phyloP scores from a whole-genome alignment of 2,329 filamentous ascomycete genomes.

The Cryphonectria japonica region DNA sequence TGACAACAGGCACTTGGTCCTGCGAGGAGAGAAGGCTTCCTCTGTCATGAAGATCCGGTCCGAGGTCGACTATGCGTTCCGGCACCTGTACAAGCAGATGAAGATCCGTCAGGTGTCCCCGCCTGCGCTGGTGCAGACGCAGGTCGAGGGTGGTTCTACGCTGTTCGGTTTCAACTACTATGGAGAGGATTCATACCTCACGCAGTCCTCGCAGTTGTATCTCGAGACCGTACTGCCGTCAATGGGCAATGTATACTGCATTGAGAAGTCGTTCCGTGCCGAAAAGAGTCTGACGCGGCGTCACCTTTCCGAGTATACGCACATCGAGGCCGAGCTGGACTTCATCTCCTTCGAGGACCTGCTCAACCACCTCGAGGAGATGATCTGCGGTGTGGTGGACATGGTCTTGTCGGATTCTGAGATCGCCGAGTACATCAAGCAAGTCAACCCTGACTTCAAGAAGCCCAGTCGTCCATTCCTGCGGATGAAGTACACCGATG shows the following conservation, averaged over 20 bases:
- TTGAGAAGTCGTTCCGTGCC: conserved; percentile 97
- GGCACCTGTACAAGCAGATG: conserved; percentile 75
- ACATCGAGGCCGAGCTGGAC: conserved; percentile 95
- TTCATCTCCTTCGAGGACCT: conserved; percentile 93
- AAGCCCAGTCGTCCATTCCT: conserved; percentile 83
- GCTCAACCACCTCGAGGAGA: conserved; percentile 80
- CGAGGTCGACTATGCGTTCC: conserved; percentile 79
- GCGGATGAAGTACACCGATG: conserved; percentile 82
- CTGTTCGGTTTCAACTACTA: conserved; percentile 74
- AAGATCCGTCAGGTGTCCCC: conserved; percentile 83
- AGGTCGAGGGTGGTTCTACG: conserved; percentile 90
- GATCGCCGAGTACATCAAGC: conserved; percentile 73
- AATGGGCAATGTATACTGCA: conserved; percentile 94
- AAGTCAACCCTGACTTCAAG: conserved; percentile 89
- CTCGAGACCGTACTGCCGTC: conserved; percentile 92
- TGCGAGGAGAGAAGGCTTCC: conserved; percentile 83
- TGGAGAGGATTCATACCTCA: conserved; percentile 85
- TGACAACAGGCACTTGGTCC: conserved; percentile 79
- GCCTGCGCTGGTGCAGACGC: conserved; percentile 90
- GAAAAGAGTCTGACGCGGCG: conserved; percentile 95
- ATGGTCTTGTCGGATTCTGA: conserved; percentile 73
- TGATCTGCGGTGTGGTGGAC: conserved; percentile 86
- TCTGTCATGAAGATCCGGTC: conserved; percentile 86
- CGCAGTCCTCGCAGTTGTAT: conserved; percentile 96
- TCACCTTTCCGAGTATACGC: conserved; percentile 94